These are phyloP conservation scores for Prunus davidiana DNA, from an alignment of 306 rosid species.

Conservation along the genomic window DNA sequence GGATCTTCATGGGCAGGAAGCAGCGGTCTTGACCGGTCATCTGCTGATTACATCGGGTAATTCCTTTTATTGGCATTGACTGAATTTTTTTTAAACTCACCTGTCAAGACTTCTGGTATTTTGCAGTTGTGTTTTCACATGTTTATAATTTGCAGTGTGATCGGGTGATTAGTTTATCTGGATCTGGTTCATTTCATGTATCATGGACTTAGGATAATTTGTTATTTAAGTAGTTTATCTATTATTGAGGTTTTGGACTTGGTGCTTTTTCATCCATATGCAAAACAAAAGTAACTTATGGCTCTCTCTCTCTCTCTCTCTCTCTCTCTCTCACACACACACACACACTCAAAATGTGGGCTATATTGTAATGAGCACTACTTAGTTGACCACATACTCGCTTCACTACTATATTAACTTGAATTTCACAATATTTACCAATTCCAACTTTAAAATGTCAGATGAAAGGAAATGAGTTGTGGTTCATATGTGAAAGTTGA, in stretches of 20 bases:
- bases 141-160: not conserved
- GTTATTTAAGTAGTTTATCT: too few species aligned
- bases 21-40: conserved; percentile 92
- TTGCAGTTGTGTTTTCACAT: not conserved
- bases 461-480: not conserved
- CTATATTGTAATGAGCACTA: not conserved
- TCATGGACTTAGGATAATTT: not conserved
- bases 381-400: not conserved
- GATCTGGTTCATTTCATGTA: not conserved
- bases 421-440: not conserved
- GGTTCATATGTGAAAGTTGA: not conserved
- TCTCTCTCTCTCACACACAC: not conserved
- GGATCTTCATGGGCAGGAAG: conserved; percentile 91
- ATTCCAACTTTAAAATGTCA: not conserved
- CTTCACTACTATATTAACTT: not conserved
- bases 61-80: conserved; percentile 14
- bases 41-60: conserved; percentile 97
- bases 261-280: not conserved
- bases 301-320: not conserved
- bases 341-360: not conserved
- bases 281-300: not conserved
- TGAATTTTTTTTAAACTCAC: not conserved
- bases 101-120: not conserved
- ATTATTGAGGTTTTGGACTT: not conserved
- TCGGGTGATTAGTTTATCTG: not conserved